Conservation (phyloP, 2,329 filamentous ascomycete genomes). For the Nothophoma quercina region DNA sequence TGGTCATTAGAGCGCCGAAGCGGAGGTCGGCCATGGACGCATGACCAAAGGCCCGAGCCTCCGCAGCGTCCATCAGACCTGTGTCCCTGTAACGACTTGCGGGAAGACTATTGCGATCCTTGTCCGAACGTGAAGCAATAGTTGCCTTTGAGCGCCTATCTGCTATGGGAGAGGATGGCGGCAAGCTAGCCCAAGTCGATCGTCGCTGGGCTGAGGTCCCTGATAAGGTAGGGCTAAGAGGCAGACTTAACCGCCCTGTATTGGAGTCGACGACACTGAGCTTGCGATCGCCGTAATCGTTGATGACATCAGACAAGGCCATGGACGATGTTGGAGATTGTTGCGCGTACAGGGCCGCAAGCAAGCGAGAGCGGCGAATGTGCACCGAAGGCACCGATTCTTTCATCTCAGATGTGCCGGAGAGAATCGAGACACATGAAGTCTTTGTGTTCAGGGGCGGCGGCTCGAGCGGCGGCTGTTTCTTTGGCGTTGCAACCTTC, state of each 20-base stretch:
- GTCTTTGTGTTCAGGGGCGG: slow-evolving; percentile 36
- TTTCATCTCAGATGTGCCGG: slow-evolving; percentile 37
- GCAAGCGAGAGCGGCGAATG: slow-evolving; percentile 59
- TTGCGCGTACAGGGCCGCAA: slow-evolving; percentile 58
- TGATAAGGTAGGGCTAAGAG: slow-evolving; percentile 44
- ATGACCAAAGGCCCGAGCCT: slow-evolving; percentile 48
- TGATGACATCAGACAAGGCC: slow-evolving; percentile 62
- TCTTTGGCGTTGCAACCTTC: slow-evolving; percentile 19
- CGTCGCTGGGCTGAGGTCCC: slow-evolving; percentile 36
- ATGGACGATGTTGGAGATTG: slow-evolving; percentile 60
- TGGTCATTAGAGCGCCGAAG: slow-evolving; percentile 82
- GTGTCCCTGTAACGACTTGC: slow-evolving; percentile 60
- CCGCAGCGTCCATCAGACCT: slow-evolving; percentile 59
- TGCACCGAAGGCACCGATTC: slow-evolving; percentile 48
- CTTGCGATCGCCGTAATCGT: slow-evolving; percentile 57
- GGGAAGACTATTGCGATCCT: slow-evolving; percentile 43
- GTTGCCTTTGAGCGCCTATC: slow-evolving; percentile 45
- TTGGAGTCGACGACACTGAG: slow-evolving; percentile 48
- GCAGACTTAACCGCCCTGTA: slow-evolving; percentile 48
- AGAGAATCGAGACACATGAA: slow-evolving; percentile 34
- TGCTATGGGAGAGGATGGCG: slow-evolving; percentile 38
- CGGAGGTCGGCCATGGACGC: slow-evolving; percentile 74
- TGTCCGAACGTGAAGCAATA: slow-evolving; percentile 42
- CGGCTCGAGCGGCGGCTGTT: slow-evolving; percentile 41
- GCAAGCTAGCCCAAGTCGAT: slow-evolving; percentile 47